A percentile compares a stretch with the other conserved stretches of the same genome.
Conservation (phyloP, 306 rosid species). For the Mimosa pudica region DNA sequence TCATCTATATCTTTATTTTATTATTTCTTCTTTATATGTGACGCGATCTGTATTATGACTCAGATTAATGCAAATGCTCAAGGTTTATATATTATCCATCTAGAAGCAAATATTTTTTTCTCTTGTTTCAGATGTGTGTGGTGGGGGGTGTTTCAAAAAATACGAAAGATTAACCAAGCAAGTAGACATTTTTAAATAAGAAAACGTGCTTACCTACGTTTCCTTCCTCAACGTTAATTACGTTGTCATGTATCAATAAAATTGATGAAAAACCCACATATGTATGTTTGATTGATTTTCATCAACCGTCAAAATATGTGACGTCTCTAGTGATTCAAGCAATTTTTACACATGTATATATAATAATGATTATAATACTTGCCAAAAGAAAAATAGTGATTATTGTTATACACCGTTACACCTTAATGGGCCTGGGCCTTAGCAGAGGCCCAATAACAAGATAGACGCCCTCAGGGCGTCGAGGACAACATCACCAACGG, state of each 20-base stretch:
- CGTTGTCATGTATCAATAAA: not conserved
- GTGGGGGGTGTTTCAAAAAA: too few relatives aligned
- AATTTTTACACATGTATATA: too few relatives aligned
- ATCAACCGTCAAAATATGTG: not conserved
- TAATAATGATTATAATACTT: too few relatives aligned
- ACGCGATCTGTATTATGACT: not conserved
- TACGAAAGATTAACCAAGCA: not conserved
- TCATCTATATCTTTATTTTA: not conserved
- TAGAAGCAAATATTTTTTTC: constrained; percentile 12
- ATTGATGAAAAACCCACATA: not conserved
- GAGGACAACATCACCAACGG: too few relatives aligned
- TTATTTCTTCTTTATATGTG: not conserved
- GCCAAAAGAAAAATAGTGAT: too few relatives aligned
- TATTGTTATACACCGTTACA: too few relatives aligned
- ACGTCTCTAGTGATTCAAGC: not conserved
- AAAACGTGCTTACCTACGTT: not conserved
- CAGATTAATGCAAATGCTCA: constrained; percentile 8
- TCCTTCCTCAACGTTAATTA: not conserved
- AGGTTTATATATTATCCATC: not conserved
- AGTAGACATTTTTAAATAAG: not conserved
- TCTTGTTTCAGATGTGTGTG: not conserved
- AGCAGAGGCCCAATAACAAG: too few relatives aligned
- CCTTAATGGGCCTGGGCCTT: too few relatives aligned
- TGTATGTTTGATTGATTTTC: constrained; percentile 1
- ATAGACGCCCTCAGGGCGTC: too few relatives aligned